A percentile compares a stretch with the other conserved stretches of the same genome.
Conservation (phyloP, 768 basidiomycete genomes). For the Calocera cornea region DNA sequence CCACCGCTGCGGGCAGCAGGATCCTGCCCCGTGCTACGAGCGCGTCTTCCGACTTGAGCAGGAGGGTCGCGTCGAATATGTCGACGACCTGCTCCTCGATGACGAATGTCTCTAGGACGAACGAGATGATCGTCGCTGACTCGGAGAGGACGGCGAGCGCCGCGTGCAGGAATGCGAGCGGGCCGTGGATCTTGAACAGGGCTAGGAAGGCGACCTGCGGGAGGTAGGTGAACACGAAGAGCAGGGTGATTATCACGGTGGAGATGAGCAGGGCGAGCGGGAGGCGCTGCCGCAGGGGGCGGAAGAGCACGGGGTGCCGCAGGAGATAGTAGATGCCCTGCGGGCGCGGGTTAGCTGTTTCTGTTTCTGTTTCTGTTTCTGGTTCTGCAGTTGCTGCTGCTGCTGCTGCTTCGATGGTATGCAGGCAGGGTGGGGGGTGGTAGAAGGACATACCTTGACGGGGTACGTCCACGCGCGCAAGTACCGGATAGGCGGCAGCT, state of each 20-base stretch:
- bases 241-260: conserved; percentile 18
- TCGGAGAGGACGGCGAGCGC: conserved; percentile 34
- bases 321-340: conserved; percentile 15
- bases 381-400: too few species aligned
- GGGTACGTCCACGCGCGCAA: too few species aligned
- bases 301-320: conserved; percentile 14
- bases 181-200: conserved; percentile 38
- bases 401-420: too few species aligned
- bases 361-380: too few species aligned
- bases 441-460: too few species aligned
- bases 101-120: conserved; percentile 36
- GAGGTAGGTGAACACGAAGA: conserved; percentile 48
- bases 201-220: conserved; percentile 55
- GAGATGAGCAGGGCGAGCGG: conserved; percentile 11
- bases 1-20: too few species aligned
- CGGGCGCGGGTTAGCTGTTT: too few species aligned
- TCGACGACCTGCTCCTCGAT: conserved; percentile 31
- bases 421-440: too few species aligned
- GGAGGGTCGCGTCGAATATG: conserved; percentile 37
- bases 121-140: conserved; percentile 29
- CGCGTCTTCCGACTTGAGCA: conserved; percentile 28
- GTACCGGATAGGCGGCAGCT: too few species aligned
- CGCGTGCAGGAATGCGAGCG: conserved; percentile 45
- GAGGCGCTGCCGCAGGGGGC: conserved; percentile 12
- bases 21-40: conserved; percentile 29